Base-by-base conservation (phyloP, 176 grass and related monocot species). In the Raddia distichophylla region DNA sequence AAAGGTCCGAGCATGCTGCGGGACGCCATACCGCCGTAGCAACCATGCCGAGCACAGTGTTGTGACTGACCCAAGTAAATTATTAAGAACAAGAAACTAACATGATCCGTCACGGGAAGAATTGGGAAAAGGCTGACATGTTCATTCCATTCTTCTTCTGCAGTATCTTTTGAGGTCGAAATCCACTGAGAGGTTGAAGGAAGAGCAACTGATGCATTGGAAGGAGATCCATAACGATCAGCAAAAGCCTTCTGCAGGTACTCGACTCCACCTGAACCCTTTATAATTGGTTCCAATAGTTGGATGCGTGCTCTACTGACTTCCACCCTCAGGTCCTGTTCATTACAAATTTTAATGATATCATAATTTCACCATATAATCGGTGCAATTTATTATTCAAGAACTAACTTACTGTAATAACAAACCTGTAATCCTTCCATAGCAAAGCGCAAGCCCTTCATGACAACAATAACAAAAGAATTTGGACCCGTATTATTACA, bases 341-440 rank as follows among this genome's bases (percentile, higher is more conserved):
- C 60, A 54, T 57, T 22, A 62, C 63, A 52, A 72, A 20, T 55
- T 42, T 34, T 43, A 64, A 27, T 20, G 71, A 16, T 64, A 51
- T 46, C 67, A 18, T 63, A 78, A 17, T 17, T 76, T 83, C 67
- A 84, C 58, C 57, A 60, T 44, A 50, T 52, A 80, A 48, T 3
- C 13, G 11, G 56, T 65, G 69, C 59, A 81, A 40, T 71, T 65
- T 76, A 81, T 65, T 76, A 81, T 81, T 89, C n/a, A 16, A 85
- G 27, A 79, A 53, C 12, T 71, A 69, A 60, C 27, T 85, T 35
- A 65, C 71, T 64, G 40, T 19, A 57, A 7, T 34, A 18, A 64
- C 10, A 84, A 56, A 98, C 95, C 95, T 98, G 85, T 84, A 98
- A 86, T 55, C 94, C 90, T 72, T 87, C 90, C 75, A 98, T 91